Conservation (phyloP, 768 basidiomycete species). For the Agaricus subrufescens region DNA sequence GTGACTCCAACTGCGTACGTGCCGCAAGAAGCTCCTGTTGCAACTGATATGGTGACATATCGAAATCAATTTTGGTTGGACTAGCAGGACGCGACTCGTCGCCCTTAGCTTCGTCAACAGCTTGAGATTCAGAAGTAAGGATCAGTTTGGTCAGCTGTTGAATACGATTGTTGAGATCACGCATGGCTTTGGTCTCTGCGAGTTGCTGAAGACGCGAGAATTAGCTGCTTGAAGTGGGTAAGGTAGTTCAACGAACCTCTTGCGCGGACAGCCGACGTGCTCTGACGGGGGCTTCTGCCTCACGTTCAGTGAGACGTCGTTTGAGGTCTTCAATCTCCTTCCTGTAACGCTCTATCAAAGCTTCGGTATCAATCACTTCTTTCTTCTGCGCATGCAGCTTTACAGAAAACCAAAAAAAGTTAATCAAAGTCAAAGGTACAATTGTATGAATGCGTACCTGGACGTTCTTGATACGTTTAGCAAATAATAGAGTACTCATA, state of each 20-base stretch:
- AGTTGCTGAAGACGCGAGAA: conserved; percentile 49
- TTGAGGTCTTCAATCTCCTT: conserved; percentile 93
- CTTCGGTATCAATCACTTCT: conserved; percentile 90
- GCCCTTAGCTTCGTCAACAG: conserved; percentile 63
- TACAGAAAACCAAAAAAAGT: background rate
- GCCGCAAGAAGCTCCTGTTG: conserved; percentile 86
- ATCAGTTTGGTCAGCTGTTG: conserved; percentile 82
- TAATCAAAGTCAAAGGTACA: background rate
- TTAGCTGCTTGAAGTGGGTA: background rate
- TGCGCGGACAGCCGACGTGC: conserved; percentile 46
- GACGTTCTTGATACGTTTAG: conserved; percentile 87
- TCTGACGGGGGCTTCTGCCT: conserved; percentile 53
- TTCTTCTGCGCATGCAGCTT: conserved; percentile 87
- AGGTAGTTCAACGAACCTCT: conserved; percentile 29
- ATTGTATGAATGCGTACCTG: conserved; percentile 38
- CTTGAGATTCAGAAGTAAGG: conserved; percentile 65
- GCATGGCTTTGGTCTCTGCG: conserved; percentile 82
- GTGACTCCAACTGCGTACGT: conserved; percentile 72
- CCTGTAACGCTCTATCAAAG: conserved; percentile 89
- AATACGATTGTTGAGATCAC: conserved; percentile 74
- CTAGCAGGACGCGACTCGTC: conserved; percentile 75
- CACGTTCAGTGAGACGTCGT: conserved; percentile 62
- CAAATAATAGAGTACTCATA: conserved; percentile 86
- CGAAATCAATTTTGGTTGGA: conserved; percentile 86
- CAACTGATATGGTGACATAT: conserved; percentile 83